Base-by-base conservation (phyloP, 2,329 filamentous ascomycete species). In the Phyllosticta citrichinensis region DNA sequence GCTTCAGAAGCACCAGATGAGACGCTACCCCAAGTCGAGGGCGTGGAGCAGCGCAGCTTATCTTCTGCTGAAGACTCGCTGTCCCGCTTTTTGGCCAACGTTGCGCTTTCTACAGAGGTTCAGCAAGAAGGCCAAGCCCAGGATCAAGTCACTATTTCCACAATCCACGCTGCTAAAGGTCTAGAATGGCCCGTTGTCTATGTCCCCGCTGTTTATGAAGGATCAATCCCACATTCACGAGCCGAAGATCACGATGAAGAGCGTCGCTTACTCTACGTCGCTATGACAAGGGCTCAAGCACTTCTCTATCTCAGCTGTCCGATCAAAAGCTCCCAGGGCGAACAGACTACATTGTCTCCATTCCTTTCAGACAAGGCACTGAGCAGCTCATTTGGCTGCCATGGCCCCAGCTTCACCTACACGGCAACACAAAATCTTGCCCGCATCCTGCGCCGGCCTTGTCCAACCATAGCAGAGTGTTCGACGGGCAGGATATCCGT, bases 161-260 rank as follows among this genome's bases (percentile, higher is more conserved):
- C 93, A 0, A 97, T 99, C 11, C 93, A 99, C 71, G 91, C 92
- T 0, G 91, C 93, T 2, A 99, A 99, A 73, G 93, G 93, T 2
- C 80, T 99, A 0, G 93, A 99, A 72, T 99, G 94, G 94, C 93
- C 93, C 0, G 81, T 96, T 1, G 91, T 97, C 0, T 97, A 97
- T 71, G 86, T 97, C 17, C 92, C 94, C 5, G 89, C 89, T 1
- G 87, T 91, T 25, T 96, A 96, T 70, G 85, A 91, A 55, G 94
- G 93, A 0, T 93, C 88, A 2, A 95, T 97, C 62, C 93, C 93
- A 4, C 93, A 97, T 71, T 87, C 87, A 1, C 83, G 92, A 66
- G 83, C 91, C 1, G 92, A 97, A 54, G 90, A 97, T 69, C 80
- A 81, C 2, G 87, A 93, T 61, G 93, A 99, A 73, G 93, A 99